A percentile compares a stretch with the other conserved stretches of the same genome.
Conservation (phyloP, 1,139 yeast genomes). For the Geotrichum klebahnii region DNA sequence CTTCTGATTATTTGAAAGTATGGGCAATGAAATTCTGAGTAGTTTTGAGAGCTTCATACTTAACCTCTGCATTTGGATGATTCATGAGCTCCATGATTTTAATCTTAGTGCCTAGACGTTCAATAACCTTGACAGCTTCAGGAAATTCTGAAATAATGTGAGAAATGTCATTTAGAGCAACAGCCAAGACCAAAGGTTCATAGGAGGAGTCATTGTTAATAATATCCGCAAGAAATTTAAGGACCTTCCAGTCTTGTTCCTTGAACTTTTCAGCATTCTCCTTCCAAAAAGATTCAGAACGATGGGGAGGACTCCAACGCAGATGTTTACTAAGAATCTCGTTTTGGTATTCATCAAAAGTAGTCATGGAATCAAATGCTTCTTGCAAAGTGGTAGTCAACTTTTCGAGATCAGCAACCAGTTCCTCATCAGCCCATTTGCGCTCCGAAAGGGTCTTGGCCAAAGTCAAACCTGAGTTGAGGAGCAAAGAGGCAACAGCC, state of each 20-base stretch:
- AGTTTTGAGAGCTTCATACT: slow-evolving; percentile 91
- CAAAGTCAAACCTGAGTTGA: slow-evolving; percentile 70
- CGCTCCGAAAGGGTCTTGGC: slow-evolving; percentile 70
- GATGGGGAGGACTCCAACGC: slow-evolving; percentile 92
- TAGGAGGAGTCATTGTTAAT: slow-evolving; percentile 26
- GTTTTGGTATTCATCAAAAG: slow-evolving; percentile 86
- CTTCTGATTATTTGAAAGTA: slow-evolving; percentile 40
- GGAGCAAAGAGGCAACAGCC: slow-evolving; percentile 65
- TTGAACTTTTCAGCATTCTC: slow-evolving; percentile 75
- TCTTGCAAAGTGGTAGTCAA: slow-evolving; percentile 60
- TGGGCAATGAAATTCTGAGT: slow-evolving; percentile 89
- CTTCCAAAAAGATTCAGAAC: slow-evolving; percentile 82
- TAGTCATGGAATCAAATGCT: slow-evolving; percentile 73
- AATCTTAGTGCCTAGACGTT: slow-evolving; percentile 56
- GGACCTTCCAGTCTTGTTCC: slow-evolving; percentile 68
- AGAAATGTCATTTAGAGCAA: slow-evolving; percentile 71
- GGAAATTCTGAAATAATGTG: slow-evolving; percentile 64
- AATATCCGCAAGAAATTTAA: slow-evolving; percentile 51
- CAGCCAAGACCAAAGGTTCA: slow-evolving; percentile 44
- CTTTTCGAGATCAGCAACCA: slow-evolving; percentile 63
- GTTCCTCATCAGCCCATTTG: slow-evolving; percentile 93
- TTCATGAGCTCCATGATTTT: slow-evolving; percentile 83
- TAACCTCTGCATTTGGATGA: slow-evolving; percentile 78
- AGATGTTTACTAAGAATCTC: slow-evolving; percentile 76
- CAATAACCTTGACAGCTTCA: slow-evolving; percentile 49